Evolutionary conservation across 1,284 basidiomycete species (phyloP).

Genomic region (Spongiforma sp.): DNA sequence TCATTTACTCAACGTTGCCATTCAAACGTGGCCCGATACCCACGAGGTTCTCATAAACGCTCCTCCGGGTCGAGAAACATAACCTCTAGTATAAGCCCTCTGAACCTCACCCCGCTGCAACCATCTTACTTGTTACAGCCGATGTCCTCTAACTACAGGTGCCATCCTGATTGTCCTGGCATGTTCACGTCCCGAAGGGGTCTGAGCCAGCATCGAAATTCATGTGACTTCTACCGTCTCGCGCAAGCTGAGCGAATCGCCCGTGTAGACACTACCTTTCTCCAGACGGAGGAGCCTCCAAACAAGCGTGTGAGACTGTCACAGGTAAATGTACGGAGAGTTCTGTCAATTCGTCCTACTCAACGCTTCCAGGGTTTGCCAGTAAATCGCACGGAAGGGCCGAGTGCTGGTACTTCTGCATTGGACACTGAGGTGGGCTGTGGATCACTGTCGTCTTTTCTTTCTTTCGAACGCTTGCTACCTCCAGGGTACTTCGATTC

Average conservation of each 20-base stretch:
- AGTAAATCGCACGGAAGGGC: background rate
- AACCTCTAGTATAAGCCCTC: too few species aligned
- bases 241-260: constrained; percentile 3
- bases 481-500: background rate
- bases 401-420: background rate
- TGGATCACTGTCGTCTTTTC: background rate
- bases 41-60: too few species aligned
- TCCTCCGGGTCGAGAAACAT: too few species aligned
- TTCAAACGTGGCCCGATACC: too few species aligned
- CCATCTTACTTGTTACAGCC: background rate
- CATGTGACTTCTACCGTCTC: background rate
- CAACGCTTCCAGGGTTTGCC: background rate
- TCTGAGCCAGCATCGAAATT: background rate
- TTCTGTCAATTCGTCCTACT: background rate
- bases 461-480: background rate
- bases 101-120: too few species aligned
- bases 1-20: too few species aligned
- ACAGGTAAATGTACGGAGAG: background rate
- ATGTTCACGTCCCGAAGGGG: background rate
- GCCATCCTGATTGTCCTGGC: background rate
- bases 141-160: background rate
- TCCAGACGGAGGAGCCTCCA: background rate
- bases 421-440: background rate
- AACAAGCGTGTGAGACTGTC: constrained; percentile 1
- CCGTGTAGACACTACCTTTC: background rate